These are phyloP conservation scores for Phytomonas francai DNA, from an alignment of 208 protist genomes.

Conservation along the genomic window DNA sequence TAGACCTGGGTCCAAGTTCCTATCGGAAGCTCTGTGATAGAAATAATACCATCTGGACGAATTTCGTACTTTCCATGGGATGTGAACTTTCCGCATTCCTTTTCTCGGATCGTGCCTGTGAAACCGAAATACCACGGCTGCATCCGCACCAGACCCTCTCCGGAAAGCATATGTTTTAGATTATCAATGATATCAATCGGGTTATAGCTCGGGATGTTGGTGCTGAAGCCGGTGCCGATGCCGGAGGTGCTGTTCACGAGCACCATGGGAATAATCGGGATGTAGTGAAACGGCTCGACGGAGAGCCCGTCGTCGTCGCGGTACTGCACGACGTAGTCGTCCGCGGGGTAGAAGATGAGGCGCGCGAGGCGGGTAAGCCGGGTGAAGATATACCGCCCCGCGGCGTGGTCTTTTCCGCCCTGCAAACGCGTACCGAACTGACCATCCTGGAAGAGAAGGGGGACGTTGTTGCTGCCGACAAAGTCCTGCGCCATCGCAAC, in stretches of 20 bases:
- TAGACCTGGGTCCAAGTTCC: conserved; percentile 94
- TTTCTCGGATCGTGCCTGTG: conserved; percentile 80
- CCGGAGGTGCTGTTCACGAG: conserved; percentile 98
- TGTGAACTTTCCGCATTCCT: conserved; percentile 76
- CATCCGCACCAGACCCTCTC: conserved; percentile 72
- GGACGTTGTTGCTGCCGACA: conserved; percentile 99
- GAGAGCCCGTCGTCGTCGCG: conserved; percentile 97
- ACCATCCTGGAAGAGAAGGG: conserved; percentile 96
- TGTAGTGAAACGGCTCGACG: conserved; percentile 99
- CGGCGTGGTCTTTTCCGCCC: conserved; percentile 98
- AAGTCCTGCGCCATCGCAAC: conserved; percentile 98
- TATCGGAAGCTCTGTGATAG: conserved; percentile 97
- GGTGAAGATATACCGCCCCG: conserved; percentile 99
- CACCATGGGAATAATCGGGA: conserved; percentile 98
- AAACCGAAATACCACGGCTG: conserved; percentile 98
- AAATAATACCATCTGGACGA: conserved; percentile 75
- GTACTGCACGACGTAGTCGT: conserved; percentile 97
- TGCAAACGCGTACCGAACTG: conserved; percentile 98
- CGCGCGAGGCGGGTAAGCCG: conserved; percentile 92
- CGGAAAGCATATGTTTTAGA: conserved; percentile 75
- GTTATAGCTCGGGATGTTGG: conserved; percentile 97
- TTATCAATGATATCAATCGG: conserved; percentile 95
- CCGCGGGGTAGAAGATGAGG: conserved; percentile 93
- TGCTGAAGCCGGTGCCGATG: conserved; percentile 99
- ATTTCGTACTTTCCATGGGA: conserved; percentile 57